These are phyloP conservation scores for Xylaria curta DNA, from an alignment of 495 filamentous ascomycete genomes.

Conservation along the genomic window DNA sequence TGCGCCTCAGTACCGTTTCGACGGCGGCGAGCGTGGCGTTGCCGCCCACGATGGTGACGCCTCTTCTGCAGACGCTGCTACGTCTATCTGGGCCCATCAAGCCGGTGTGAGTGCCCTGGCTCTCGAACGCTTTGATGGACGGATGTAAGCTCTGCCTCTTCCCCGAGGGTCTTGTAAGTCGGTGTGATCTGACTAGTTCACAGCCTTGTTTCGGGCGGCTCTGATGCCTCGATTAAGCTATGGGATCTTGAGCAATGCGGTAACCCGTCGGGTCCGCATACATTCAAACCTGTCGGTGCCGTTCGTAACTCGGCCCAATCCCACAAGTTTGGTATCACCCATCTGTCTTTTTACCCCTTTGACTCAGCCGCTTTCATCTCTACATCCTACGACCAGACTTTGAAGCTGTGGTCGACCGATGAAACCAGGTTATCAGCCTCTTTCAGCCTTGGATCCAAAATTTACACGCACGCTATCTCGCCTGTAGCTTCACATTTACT, in stretches of 20 bases:
- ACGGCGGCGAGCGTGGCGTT: constrained; percentile 57
- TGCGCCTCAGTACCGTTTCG: constrained; percentile 69
- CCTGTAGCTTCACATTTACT: constrained; percentile 74
- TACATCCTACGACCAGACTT: constrained; percentile 80
- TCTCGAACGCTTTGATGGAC: constrained; percentile 77
- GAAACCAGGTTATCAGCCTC: constrained; percentile 64
- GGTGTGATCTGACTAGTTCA: background rate
- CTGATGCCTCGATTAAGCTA: constrained; percentile 76
- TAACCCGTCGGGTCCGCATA: constrained; percentile 46
- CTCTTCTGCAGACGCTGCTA: constrained; percentile 31
- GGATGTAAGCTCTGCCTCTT: constrained; percentile 61
- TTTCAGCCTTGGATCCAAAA: constrained; percentile 73
- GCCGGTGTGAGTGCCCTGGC: constrained; percentile 77
- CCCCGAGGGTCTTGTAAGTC: background rate
- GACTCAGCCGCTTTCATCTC: constrained; percentile 81
- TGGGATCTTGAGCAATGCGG: constrained; percentile 77
- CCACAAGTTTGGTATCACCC: constrained; percentile 82
- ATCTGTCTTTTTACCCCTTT: constrained; percentile 87
- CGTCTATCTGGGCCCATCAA: constrained; percentile 65
- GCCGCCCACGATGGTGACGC: constrained; percentile 30
- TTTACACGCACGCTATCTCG: constrained; percentile 78
- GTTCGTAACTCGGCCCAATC: constrained; percentile 40
- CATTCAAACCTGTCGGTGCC: constrained; percentile 55
- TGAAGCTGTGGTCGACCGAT: constrained; percentile 79
- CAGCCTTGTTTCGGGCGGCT: constrained; percentile 82